Evolutionary conservation across 305 asterid genomes (phyloP), one percentile per base, ranked within the genome.

Genomic region (Solanum aculeatissimum): DNA sequence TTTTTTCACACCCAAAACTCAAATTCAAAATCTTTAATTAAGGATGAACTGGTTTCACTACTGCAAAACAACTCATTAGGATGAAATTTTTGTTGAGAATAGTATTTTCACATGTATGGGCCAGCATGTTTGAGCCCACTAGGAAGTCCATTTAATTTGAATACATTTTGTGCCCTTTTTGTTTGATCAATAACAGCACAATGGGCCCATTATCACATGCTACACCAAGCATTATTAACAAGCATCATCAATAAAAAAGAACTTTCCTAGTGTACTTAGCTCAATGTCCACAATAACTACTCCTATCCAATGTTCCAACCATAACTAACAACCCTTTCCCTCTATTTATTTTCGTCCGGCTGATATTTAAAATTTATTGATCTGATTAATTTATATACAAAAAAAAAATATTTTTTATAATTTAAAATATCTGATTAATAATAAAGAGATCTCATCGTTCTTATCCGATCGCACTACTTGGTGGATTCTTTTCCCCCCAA

Each of bases 151-250:
- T 65, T 85, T 35, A 68, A 68, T 68, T 75, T 75, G 82, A 83
- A 45, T 80, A 23, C 55, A 47, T 71, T 62, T 72, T 81, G 84
- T 27, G 9, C 66, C 66, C 16, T 55, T 81, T 66, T 69, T 80
- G 86, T 27, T 75, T 27, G 82, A 9, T 47, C 63, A 80, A 43
- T 14, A 55, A 35, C 47, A 81, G 57, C 86, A 78, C 68, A 63
- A 86, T 83, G 92, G 90, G 42, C 90, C 93, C 87, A 65, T 25
- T 85, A 51, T 90, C 91, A 84, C 91, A 87, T 90, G 90, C 23
- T 23, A 9, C 83, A 19, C 23, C 65, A 77, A 49, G 19, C 65
- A 75, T 75, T 72, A 45, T 72, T 10, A 47, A 74, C 38, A 82
- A 15, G 5, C n/a, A n/a, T n/a, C n/a, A n/a, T n/a, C n/a, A n/a